These are phyloP conservation scores for Kuraishia floccosa DNA, from an alignment of 805 yeast species.

Conservation along the genomic window DNA sequence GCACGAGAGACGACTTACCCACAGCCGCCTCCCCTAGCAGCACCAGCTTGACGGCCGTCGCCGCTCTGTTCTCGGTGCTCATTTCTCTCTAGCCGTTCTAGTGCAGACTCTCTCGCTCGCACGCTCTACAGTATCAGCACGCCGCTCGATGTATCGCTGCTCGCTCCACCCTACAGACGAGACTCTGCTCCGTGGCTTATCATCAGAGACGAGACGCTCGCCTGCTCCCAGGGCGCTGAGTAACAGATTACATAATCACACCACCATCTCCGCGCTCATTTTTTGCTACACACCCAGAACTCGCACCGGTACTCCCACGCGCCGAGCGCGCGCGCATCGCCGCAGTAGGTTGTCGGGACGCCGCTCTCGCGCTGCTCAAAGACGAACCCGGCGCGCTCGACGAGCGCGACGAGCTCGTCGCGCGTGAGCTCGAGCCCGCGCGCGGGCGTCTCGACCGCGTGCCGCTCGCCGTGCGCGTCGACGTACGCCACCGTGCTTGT, in stretches of 20 bases:
- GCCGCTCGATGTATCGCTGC: too few relatives aligned
- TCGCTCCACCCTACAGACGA: too few relatives aligned
- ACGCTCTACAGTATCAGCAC: too few relatives aligned
- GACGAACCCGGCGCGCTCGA: slow-evolving; percentile 37
- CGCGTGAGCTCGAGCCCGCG: slow-evolving; percentile 50
- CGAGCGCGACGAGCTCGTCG: slow-evolving; percentile 39
- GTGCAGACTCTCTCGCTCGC: too few relatives aligned
- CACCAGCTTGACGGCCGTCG: slow-evolving; percentile 79
- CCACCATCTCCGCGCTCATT: too few relatives aligned
- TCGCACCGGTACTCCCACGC: slow-evolving; percentile 51
- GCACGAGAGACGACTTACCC: slow-evolving; percentile 87
- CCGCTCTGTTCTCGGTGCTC: too few relatives aligned
- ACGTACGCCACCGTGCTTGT: slow-evolving; percentile 11
- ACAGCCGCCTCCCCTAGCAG: slow-evolving; percentile 96
- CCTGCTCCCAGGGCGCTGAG: too few relatives aligned
- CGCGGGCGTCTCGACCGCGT: slow-evolving; percentile 19
- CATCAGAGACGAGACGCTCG: too few relatives aligned
- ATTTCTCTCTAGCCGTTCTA: too few relatives aligned
- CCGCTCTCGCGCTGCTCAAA: slow-evolving; percentile 30
- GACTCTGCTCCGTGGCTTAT: too few relatives aligned
- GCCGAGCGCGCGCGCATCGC: slow-evolving; percentile 38
- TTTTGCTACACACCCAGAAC: slow-evolving; percentile 50
- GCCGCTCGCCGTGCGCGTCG: slow-evolving; percentile 12
- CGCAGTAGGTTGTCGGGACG: slow-evolving; percentile 40
- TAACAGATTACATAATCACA: too few relatives aligned